Percentiles rank a stretch among this genome's conserved stretches.
Evolutionary conservation across 2,329 filamentous ascomycete genomes (phyloP).

Genomic region (Penicillium sp.): DNA sequence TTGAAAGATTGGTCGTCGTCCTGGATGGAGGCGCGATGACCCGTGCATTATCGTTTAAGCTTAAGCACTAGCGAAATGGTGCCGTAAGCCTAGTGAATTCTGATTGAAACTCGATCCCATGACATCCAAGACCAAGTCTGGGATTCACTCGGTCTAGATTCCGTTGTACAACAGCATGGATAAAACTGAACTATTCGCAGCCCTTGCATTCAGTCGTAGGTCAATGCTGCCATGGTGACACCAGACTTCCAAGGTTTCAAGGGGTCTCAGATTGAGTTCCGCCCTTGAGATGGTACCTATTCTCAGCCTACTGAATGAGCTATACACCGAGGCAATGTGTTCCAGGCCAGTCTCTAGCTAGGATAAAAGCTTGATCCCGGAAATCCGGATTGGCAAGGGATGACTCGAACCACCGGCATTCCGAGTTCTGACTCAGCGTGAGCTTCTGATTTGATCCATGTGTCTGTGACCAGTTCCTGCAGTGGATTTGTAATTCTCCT

Average conservation of each 20-base stretch:
- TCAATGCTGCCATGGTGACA: not conserved
- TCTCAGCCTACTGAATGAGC: not conserved
- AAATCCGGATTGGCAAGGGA: not conserved
- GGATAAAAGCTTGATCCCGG: slow-evolving; percentile 1
- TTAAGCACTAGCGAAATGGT: slow-evolving; percentile 10
- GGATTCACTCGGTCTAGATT: not conserved
- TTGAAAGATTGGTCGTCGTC: not conserved
- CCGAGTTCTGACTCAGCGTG: not conserved
- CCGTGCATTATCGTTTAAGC: slow-evolving; percentile 17
- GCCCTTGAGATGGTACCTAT: not conserved
- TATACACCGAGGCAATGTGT: not conserved
- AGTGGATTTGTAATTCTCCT: not conserved
- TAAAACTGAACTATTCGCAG: not conserved
- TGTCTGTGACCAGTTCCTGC: no score
- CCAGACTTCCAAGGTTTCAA: not conserved
- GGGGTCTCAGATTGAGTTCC: not conserved
- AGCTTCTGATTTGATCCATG: not conserved
- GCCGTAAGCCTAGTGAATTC: not conserved
- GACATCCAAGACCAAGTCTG: not conserved
- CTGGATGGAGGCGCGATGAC: slow-evolving; percentile 10
- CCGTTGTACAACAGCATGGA: not conserved
- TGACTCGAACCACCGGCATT: not conserved
- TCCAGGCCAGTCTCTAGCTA: not conserved
- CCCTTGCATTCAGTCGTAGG: slow-evolving; percentile 4
- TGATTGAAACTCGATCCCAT: not conserved